Conservation (phyloP, 2,329 filamentous ascomycete species). For the Fusarium poae region DNA sequence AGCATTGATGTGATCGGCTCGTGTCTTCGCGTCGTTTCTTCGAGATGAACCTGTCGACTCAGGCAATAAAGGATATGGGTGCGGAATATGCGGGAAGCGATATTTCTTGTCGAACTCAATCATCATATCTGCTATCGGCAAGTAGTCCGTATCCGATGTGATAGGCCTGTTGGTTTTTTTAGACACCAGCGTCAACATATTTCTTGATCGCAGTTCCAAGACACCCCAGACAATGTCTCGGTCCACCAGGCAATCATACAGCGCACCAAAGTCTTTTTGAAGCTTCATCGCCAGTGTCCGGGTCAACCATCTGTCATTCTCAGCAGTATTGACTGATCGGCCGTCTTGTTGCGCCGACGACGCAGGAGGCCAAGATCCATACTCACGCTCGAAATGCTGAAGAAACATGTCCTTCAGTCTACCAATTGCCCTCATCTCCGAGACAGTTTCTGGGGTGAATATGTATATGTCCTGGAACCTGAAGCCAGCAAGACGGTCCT, state of each 20-base stretch:
- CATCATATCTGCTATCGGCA: slow-evolving; percentile 76
- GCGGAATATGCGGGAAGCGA: slow-evolving; percentile 74
- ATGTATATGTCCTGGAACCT: slow-evolving; percentile 73
- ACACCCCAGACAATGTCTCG: slow-evolving; percentile 75
- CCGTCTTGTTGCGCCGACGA: slow-evolving; percentile 53
- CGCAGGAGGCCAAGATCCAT: slow-evolving; percentile 75
- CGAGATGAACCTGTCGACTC: slow-evolving; percentile 58
- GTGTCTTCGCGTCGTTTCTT: slow-evolving; percentile 50
- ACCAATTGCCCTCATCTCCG: slow-evolving; percentile 68
- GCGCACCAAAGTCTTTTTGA: slow-evolving; percentile 74
- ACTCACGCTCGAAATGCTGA: slow-evolving; percentile 67
- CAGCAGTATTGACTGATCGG: slow-evolving; percentile 44
- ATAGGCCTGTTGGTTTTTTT: slow-evolving; percentile 61
- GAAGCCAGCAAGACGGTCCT: slow-evolving; percentile 71
- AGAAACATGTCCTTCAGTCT: slow-evolving; percentile 72
- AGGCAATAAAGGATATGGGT: slow-evolving; percentile 75
- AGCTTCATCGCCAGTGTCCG: slow-evolving; percentile 67
- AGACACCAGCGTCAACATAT: slow-evolving; percentile 74
- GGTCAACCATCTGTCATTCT: slow-evolving; percentile 70
- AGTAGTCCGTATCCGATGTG: slow-evolving; percentile 63
- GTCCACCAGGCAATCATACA: slow-evolving; percentile 79
- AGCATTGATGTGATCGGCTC: slow-evolving; percentile 37
- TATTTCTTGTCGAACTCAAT: slow-evolving; percentile 73
- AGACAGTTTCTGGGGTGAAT: slow-evolving; percentile 58
- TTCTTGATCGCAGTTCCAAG: slow-evolving; percentile 69